Conservation (phyloP, 345 rosid genomes). For the Moricandia arvensis region DNA sequence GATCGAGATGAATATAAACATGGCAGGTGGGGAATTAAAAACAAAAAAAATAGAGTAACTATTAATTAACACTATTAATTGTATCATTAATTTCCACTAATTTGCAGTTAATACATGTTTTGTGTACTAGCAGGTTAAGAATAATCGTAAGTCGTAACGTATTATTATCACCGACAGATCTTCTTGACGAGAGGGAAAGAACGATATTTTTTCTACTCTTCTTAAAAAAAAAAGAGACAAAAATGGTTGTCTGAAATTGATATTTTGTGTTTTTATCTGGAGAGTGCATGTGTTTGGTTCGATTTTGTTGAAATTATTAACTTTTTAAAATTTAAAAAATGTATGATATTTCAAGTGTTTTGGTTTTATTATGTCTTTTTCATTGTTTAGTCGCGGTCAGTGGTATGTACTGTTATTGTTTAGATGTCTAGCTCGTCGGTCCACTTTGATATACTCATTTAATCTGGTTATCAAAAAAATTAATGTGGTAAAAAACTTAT, state of each 20-base stretch:
- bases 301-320: neutral
- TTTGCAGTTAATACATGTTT: constrained; percentile 4
- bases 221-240: neutral
- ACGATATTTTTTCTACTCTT: neutral
- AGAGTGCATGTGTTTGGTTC: constrained; percentile 24
- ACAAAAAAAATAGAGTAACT: neutral
- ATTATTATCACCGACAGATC: constrained; percentile 25
- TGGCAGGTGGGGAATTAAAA: neutral
- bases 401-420: neutral
- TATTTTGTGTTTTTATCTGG: constrained; percentile 14
- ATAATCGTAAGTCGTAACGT: constrained; percentile 24
- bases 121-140: constrained; percentile 1
- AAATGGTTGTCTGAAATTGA: constrained; percentile 21
- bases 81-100: constrained; percentile 23
- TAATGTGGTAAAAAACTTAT: neutral
- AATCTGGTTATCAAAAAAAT: neutral
- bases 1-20: neutral
- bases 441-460: neutral
- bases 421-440: constrained; percentile 1
- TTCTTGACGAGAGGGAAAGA: constrained; percentile 1
- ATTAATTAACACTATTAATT: neutral
- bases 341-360: neutral
- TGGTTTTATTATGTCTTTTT: constrained; percentile 27
- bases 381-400: constrained; percentile 10
- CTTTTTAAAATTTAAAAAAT: neutral